These are phyloP conservation scores for Pseudoperonospora humuli DNA, from an alignment of 352 stramenopile genomes.

Conservation along the genomic window DNA sequence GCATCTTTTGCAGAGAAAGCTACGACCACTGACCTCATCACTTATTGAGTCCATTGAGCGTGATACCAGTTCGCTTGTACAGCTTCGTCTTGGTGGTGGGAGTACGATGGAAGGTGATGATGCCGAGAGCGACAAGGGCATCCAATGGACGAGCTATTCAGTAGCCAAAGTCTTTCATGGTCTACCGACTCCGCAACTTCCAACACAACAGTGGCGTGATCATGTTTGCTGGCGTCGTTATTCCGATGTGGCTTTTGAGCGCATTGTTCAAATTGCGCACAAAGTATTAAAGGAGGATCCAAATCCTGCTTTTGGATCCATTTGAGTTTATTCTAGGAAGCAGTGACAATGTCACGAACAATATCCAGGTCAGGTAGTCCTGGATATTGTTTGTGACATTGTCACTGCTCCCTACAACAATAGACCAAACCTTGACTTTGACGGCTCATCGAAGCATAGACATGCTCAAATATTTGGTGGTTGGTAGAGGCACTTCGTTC, in stretches of 20 bases:
- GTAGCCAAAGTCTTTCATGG: slow-evolving; percentile 76
- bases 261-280: slow-evolving; percentile 51
- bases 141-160: slow-evolving; percentile 52
- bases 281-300: slow-evolving; percentile 38
- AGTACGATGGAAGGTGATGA: slow-evolving; percentile 7
- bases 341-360: no score
- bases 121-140: slow-evolving; percentile 12
- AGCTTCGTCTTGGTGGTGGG: slow-evolving; percentile 13
- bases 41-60: slow-evolving; percentile 49
- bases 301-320: no score
- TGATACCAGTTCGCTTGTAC: slow-evolving; percentile 36
- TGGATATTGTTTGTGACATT: no score
- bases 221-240: slow-evolving; percentile 64
- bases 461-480: no score
- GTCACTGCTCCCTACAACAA: no score
- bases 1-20: slow-evolving; percentile 29
- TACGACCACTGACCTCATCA: slow-evolving; percentile 41
- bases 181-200: slow-evolving; percentile 55
- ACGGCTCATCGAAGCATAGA: no score
- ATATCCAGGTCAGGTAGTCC: no score
- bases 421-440: no score
- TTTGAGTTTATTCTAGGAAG: no score
- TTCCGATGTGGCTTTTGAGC: slow-evolving; percentile 58
- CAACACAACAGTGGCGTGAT: slow-evolving; percentile 50
- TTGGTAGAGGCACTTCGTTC: no score